Percentiles rank a stretch among this genome's conserved stretches.
Conservation (phyloP, 2,329 filamentous ascomycete genomes). For the Dactylellina cionopaga region DNA sequence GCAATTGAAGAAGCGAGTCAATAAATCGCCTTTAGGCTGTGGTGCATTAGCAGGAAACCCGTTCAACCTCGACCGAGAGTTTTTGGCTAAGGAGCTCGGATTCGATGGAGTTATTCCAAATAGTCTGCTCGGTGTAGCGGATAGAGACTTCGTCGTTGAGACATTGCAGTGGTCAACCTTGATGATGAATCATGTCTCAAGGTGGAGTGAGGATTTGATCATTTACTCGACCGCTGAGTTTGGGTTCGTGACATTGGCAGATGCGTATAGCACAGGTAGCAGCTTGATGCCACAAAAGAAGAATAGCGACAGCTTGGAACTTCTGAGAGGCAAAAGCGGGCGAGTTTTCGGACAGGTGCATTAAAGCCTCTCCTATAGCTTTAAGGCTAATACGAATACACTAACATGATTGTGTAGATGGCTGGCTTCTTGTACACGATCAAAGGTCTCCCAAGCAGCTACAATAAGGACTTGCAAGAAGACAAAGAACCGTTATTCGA, state of each 20-base stretch:
- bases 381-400: not conserved
- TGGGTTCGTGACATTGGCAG: constrained; percentile 77
- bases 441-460: constrained; percentile 80
- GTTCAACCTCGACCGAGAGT: constrained; percentile 81
- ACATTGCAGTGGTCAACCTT: constrained; percentile 81
- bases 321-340: constrained; percentile 80
- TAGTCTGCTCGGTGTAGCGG: constrained; percentile 78
- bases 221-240: constrained; percentile 82
- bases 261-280: constrained; percentile 81
- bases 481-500: constrained; percentile 86
- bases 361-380: not conserved
- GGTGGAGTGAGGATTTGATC: constrained; percentile 87
- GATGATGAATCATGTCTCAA: constrained; percentile 80
- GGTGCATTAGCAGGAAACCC: constrained; percentile 83
- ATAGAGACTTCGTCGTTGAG: constrained; percentile 85
- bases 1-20: constrained; percentile 78
- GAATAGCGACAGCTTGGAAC: constrained; percentile 76
- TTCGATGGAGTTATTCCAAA: constrained; percentile 81
- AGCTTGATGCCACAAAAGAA: constrained; percentile 87
- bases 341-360: constrained; percentile 78
- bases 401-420: constrained; percentile 47
- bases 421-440: constrained; percentile 60
- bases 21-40: constrained; percentile 75
- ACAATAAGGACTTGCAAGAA: constrained; percentile 95
- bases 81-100: constrained; percentile 81